A percentile compares a stretch with the other conserved stretches of the same genome.
These are phyloP conservation scores for Vigna radiata DNA, from an alignment of 306 rosid species.

Conservation along the genomic window DNA sequence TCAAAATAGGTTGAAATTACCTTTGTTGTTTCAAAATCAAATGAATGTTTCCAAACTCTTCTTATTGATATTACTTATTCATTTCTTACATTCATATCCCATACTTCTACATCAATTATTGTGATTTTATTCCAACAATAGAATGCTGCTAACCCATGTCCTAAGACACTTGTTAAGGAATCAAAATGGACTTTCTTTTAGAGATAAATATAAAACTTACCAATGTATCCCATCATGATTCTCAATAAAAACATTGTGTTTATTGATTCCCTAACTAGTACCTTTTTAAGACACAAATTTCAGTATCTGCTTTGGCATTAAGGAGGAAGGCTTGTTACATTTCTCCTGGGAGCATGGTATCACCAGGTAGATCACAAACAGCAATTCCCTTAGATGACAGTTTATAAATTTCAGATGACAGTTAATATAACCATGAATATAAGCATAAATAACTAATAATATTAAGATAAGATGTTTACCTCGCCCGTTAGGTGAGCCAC, in stretches of 20 bases:
- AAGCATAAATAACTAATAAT: not conserved
- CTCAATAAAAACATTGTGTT: not conserved
- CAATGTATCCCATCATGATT: not conserved
- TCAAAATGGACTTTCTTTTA: not conserved
- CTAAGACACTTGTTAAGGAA: constrained; percentile 2
- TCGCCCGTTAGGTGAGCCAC: constrained; percentile 96
- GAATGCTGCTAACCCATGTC: not conserved
- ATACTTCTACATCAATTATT: constrained; percentile 36
- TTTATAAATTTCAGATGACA: constrained; percentile 11
- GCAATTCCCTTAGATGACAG: constrained; percentile 71
- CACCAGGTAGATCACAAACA: constrained; percentile 91
- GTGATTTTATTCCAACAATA: constrained; percentile 27
- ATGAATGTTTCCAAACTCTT: constrained; percentile 9
- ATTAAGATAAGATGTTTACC: constrained; percentile 52
- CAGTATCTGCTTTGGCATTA: constrained; percentile 25
- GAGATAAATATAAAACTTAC: not conserved
- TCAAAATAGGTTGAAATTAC: no score
- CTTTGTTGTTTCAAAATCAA: no score
- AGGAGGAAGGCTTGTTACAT: constrained; percentile 57
- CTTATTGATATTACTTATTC: not conserved
- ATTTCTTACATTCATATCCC: constrained; percentile 17
- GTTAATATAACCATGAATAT: not conserved
- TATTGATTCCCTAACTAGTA: constrained; percentile 1
- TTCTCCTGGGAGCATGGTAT: constrained; percentile 99
- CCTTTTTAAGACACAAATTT: not conserved